Evolutionary conservation across 345 rosid genomes (phyloP).

Genomic region (Nasturtium officinale): DNA sequence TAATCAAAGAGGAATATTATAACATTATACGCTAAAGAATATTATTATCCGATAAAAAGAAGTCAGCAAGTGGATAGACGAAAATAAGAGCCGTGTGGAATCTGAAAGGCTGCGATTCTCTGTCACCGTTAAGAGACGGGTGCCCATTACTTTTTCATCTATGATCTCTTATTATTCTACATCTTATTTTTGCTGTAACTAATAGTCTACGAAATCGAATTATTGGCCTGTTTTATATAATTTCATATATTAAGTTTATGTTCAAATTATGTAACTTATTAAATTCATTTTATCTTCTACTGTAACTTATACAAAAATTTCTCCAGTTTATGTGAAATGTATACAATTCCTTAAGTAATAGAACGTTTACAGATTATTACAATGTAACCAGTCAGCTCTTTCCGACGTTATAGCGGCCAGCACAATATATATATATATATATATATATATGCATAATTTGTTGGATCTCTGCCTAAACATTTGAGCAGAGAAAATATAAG

Average conservation of each 20-base stretch:
- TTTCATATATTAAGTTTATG: not conserved
- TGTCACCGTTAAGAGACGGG: conserved; percentile 45
- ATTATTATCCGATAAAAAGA: not conserved
- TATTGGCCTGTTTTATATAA: not conserved
- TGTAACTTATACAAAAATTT: too few species aligned
- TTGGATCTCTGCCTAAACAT: conserved; percentile 2
- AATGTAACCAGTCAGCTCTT: not conserved
- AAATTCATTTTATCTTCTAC: not conserved
- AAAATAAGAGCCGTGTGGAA: conserved; percentile 43
- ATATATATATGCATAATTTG: not conserved
- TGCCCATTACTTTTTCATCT: conserved; percentile 22
- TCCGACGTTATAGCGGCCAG: not conserved
- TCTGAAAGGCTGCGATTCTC: conserved; percentile 45
- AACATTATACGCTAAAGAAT: conserved; percentile 16
- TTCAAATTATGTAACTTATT: not conserved
- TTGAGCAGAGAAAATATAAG: not conserved
- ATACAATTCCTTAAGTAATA: too few species aligned
- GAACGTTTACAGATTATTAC: not conserved
- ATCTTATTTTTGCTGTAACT: conserved; percentile 3
- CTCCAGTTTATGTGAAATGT: too few species aligned
- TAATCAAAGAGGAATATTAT: conserved; percentile 29
- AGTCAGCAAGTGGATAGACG: conserved; percentile 39
- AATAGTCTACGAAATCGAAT: conserved; percentile 12
- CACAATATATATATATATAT: not conserved
- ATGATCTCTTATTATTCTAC: conserved; percentile 10